phyloP scores from a whole-genome alignment of 352 stramenopile genomes.

The Phytophthora nicotianae region DNA sequence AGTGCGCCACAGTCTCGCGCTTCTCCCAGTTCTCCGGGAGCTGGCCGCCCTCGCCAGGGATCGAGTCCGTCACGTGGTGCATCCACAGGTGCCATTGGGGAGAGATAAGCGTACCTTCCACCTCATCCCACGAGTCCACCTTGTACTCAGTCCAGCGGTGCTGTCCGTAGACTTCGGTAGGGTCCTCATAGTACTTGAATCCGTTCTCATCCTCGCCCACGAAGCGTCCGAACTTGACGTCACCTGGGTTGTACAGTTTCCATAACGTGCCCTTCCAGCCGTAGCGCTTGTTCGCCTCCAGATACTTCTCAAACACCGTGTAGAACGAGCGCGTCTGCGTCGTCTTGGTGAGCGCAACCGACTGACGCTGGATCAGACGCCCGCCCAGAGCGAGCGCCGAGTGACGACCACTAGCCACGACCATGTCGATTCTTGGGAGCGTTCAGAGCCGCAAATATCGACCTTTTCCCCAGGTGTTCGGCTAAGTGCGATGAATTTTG shows the following conservation, averaged over 20 bases:
- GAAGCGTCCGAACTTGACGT: constrained; percentile 88
- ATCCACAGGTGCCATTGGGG: constrained; percentile 89
- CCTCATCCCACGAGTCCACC: constrained; percentile 80
- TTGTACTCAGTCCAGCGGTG: constrained; percentile 88
- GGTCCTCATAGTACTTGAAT: constrained; percentile 90
- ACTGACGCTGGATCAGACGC: constrained; percentile 31
- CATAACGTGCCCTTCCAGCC: constrained; percentile 82
- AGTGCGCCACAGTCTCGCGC: constrained; percentile 50
- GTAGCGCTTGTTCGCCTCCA: constrained; percentile 80
- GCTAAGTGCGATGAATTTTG: constrained; percentile 12
- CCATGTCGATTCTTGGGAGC: constrained; percentile 16
- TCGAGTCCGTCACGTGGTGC: constrained; percentile 78
- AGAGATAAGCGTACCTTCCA: constrained; percentile 77
- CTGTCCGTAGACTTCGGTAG: constrained; percentile 71
- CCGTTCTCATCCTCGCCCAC: constrained; percentile 85
- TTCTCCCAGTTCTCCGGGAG: constrained; percentile 80
- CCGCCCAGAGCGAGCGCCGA: constrained; percentile 42
- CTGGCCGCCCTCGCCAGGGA: constrained; percentile 61
- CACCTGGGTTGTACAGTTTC: constrained; percentile 89
- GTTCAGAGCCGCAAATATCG: constrained; percentile 26
- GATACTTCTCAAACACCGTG: constrained; percentile 84
- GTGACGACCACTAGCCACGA: constrained; percentile 29
- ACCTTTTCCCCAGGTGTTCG: not conserved
- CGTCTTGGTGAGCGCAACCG: constrained; percentile 1
- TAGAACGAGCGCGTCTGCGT: constrained; percentile 77